Conservation (phyloP, 1,284 basidiomycete species). For the Irpex sp. region DNA sequence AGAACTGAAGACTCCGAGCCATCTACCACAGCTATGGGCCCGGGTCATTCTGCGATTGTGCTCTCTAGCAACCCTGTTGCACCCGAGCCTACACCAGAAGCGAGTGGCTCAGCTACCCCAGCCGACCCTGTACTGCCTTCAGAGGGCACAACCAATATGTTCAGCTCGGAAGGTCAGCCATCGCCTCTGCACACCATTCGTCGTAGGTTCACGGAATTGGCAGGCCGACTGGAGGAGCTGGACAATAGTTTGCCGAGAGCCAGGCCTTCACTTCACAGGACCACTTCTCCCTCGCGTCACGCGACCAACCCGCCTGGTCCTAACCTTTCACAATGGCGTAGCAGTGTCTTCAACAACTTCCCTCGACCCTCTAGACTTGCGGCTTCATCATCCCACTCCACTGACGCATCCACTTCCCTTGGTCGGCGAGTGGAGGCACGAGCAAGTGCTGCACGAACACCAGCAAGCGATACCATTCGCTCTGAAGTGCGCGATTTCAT, state of each 20-base stretch:
- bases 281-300: neutral
- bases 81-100: neutral
- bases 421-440: slow-evolving; percentile 26
- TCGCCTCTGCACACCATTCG: slow-evolving; percentile 9
- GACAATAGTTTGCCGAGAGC: neutral
- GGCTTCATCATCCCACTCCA: slow-evolving; percentile 1
- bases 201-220: slow-evolving; percentile 9
- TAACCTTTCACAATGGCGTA: neutral
- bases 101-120: neutral
- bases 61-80: slow-evolving; percentile 15
- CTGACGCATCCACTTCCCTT: slow-evolving; percentile 21
- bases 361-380: slow-evolving; percentile 1
- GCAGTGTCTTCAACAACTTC: neutral
- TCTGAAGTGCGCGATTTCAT: neutral
- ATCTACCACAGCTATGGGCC: slow-evolving; percentile 19
- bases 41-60: slow-evolving; percentile 26
- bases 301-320: neutral
- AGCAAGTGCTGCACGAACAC: slow-evolving; percentile 7
- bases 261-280: neutral
- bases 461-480: neutral
- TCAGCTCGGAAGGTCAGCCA: neutral
- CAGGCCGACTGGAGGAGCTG: neutral
- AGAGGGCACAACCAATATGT: too few species aligned
- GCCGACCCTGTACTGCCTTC: neutral
- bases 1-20: neutral